phyloP scores from a whole-genome alignment of 768 basidiomycete species.

The Boletus pseudo-olivaceus region DNA sequence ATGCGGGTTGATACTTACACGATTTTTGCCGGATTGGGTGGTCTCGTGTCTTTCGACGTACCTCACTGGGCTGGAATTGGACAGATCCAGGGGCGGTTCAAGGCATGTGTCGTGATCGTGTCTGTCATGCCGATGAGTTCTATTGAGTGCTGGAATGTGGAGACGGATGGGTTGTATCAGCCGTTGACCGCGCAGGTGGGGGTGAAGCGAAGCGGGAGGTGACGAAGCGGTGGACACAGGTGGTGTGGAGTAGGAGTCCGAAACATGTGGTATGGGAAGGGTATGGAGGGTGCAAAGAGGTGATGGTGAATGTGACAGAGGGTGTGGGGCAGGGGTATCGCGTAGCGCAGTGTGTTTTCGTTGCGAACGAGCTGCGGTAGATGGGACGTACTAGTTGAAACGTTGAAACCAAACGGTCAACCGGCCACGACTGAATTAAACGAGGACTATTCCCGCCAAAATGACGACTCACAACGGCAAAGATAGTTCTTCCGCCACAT shows the following conservation, averaged over 20 bases:
- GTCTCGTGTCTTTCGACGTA: too few species aligned
- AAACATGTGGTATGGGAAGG: conserved; percentile 16
- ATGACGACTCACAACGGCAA: neutral
- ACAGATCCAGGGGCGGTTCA: too few species aligned
- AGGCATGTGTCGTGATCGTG: too few species aligned
- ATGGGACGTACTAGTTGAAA: neutral
- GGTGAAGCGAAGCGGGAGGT: conserved; percentile 1
- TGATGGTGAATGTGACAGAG: conserved; percentile 7
- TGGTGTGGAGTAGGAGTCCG: conserved; percentile 15
- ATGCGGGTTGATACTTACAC: too few species aligned
- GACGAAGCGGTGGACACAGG: conserved; percentile 9
- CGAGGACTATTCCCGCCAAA: neutral
- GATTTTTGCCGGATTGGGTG: too few species aligned
- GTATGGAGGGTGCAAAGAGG: conserved; percentile 6
- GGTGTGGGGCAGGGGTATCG: conserved; percentile 1
- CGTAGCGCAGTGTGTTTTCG: conserved; percentile 8
- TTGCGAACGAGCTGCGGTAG: conserved; percentile 2
- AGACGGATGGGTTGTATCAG: too few species aligned
- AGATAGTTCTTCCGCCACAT: neutral
- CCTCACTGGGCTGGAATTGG: too few species aligned
- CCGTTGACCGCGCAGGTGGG: too few species aligned
- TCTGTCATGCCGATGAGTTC: too few species aligned
- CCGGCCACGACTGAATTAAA: neutral
- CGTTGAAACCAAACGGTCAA: neutral
- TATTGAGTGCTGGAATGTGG: too few species aligned